phyloP scores from a whole-genome alignment of 768 basidiomycete genomes.

The Termitomyces sp. region DNA sequence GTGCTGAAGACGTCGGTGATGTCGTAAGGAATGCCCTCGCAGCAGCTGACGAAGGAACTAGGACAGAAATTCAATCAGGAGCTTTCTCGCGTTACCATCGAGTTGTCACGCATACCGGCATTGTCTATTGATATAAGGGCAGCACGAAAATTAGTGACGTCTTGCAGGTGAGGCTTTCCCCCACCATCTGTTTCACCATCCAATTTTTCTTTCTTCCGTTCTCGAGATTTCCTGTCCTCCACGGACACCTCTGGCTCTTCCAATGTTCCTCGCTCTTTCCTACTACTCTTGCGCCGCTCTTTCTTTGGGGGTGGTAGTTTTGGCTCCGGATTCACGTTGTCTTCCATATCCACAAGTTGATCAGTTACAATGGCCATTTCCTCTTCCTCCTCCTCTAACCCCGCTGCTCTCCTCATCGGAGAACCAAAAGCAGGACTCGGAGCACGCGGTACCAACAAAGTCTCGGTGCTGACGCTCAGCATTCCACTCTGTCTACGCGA shows the following conservation, averaged over 20 bases:
- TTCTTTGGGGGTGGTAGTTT: constrained; percentile 27
- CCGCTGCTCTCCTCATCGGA: constrained; percentile 50
- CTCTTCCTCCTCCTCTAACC: constrained; percentile 54
- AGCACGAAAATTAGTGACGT: constrained; percentile 54
- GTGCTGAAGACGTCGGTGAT: constrained; percentile 34
- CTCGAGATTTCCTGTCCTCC: constrained; percentile 10
- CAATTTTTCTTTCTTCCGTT: constrained; percentile 26
- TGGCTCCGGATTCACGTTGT: constrained; percentile 21
- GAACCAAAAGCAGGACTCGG: constrained; percentile 68
- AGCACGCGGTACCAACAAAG: constrained; percentile 43
- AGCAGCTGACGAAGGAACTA: constrained; percentile 11
- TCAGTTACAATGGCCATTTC: constrained; percentile 29
- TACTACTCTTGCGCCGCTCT: constrained; percentile 42
- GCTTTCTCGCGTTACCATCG: neutral
- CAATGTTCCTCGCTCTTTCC: constrained; percentile 31
- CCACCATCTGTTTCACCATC: constrained; percentile 31
- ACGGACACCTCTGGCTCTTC: constrained; percentile 17
- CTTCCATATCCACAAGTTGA: constrained; percentile 29
- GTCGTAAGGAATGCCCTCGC: constrained; percentile 13
- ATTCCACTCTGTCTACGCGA: constrained; percentile 50
- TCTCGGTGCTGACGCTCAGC: constrained; percentile 36
- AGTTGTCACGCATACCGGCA: constrained; percentile 24
- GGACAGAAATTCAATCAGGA: constrained; percentile 4
- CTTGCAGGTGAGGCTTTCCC: constrained; percentile 49
- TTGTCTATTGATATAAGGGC: constrained; percentile 40